phyloP scores from a whole-genome alignment of 495 filamentous ascomycete genomes.

The Penicillium subrubescens region DNA sequence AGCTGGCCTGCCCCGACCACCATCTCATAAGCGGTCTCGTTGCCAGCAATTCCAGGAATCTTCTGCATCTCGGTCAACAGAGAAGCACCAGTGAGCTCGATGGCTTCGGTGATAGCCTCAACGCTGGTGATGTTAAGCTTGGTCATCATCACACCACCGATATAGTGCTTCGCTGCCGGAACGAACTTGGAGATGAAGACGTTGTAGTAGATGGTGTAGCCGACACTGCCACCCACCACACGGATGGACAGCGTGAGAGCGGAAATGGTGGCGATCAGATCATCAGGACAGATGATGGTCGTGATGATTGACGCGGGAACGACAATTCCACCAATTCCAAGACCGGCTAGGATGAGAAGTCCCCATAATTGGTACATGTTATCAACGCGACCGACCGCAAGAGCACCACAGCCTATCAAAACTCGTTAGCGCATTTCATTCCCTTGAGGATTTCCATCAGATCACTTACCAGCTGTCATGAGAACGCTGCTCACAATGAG shows the following conservation, averaged over 20 bases:
- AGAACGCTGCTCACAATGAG: conserved; percentile 62
- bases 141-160: conserved; percentile 55
- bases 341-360: conserved; percentile 62
- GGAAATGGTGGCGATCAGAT: conserved; percentile 73
- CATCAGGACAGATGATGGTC: conserved; percentile 72
- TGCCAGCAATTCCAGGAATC: conserved; percentile 60
- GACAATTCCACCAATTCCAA: conserved; percentile 75
- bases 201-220: conserved; percentile 77
- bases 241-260: conserved; percentile 74
- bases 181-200: conserved; percentile 69
- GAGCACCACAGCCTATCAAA: conserved; percentile 57
- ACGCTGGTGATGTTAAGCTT: conserved; percentile 56
- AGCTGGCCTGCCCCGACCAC: conserved; percentile 64
- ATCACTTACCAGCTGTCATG: conserved; percentile 64
- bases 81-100: conserved; percentile 58
- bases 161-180: conserved; percentile 50
- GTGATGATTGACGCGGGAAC: conserved; percentile 72
- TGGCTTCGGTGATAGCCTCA: conserved; percentile 45
- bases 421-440: neutral
- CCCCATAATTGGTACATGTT: conserved; percentile 64
- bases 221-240: conserved; percentile 69
- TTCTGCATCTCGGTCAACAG: conserved; percentile 53
- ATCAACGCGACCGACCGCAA: conserved; percentile 57
- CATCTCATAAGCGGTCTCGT: conserved; percentile 53
- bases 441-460: neutral